A percentile compares a stretch with the other conserved stretches of the same genome.
These are phyloP conservation scores for Hyphodiscus hymeniophilus DNA, from an alignment of 495 filamentous ascomycete species.

Conservation along the genomic window DNA sequence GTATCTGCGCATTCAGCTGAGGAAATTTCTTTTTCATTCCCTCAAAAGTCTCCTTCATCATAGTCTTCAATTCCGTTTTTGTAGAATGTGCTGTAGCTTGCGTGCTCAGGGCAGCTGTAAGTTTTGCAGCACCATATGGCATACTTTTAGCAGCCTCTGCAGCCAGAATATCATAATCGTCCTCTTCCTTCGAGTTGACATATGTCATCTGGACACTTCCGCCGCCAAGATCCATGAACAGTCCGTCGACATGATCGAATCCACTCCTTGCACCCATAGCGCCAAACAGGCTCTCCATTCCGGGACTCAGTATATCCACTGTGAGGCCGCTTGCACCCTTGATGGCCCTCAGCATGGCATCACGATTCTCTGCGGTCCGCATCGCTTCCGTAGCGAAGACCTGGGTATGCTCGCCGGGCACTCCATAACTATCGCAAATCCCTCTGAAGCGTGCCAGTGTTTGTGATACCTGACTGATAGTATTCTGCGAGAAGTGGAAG, in stretches of 20 bases:
- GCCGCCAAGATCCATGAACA: constrained; percentile 86
- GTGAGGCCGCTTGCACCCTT: constrained; percentile 48
- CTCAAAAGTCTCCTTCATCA: constrained; percentile 53
- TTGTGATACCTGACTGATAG: constrained; percentile 54
- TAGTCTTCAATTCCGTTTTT: constrained; percentile 45
- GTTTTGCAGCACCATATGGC: constrained; percentile 81
- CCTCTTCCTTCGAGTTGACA: constrained; percentile 45
- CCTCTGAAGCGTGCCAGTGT: constrained; percentile 62
- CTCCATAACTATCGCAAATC: constrained; percentile 58
- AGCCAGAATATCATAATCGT: constrained; percentile 34
- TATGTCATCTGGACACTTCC: constrained; percentile 89
- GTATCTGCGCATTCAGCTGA: constrained; percentile 33
- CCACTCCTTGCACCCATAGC: constrained; percentile 78
- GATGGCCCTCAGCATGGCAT: constrained; percentile 58
- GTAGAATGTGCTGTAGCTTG: constrained; percentile 33
- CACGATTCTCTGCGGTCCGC: constrained; percentile 67
- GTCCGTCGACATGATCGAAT: constrained; percentile 53
- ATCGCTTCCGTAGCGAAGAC: constrained; percentile 88
- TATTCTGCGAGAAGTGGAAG: constrained; percentile 51
- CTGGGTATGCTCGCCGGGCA: constrained; percentile 52
- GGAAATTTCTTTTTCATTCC: constrained; percentile 33
- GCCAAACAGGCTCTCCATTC: constrained; percentile 75
- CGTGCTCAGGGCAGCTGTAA: constrained; percentile 53
- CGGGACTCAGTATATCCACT: constrained; percentile 66
- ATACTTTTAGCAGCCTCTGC: constrained; percentile 43